Percentiles rank a stretch among this genome's conserved stretches.
Evolutionary conservation across 352 stramenopile species (phyloP).

Genomic region (Pythium brassicae): DNA sequence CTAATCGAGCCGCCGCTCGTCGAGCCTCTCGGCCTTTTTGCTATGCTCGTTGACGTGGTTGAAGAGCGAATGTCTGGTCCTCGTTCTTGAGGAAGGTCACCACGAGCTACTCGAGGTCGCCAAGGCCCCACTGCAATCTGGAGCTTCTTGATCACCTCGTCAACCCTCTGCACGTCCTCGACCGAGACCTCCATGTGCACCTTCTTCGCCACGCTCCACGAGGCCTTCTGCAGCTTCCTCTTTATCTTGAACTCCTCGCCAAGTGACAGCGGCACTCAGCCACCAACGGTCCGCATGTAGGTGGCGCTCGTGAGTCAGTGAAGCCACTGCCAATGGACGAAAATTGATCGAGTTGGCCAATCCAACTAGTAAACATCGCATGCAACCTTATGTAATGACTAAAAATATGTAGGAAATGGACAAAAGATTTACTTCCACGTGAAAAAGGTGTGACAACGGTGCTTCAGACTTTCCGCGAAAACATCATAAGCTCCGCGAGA

Average conservation of each 20-base stretch:
- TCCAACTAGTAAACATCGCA: no score
- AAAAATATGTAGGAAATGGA: no score
- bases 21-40: conserved; percentile 91
- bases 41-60: conserved; percentile 95
- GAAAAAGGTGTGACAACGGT: no score
- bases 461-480: no score
- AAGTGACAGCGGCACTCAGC: conserved; percentile 31
- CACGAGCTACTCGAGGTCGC: conserved; percentile 92
- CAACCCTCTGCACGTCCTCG: conserved; percentile 92
- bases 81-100: conserved; percentile 94
- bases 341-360: no score
- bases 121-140: conserved; percentile 88
- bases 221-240: conserved; percentile 67
- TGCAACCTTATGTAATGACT: no score
- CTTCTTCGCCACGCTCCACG: conserved; percentile 83
- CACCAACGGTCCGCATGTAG: no score
- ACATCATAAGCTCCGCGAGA: no score
- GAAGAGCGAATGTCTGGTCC: conserved; percentile 96
- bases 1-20: conserved; percentile 86
- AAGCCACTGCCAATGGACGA: no score
- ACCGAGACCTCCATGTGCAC: conserved; percentile 85
- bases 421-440: no score
- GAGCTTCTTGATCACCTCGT: conserved; percentile 95
- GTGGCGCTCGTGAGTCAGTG: no score
- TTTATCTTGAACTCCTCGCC: conserved; percentile 74